Evolutionary conservation across 176 grass and related monocot genomes (phyloP), one percentile per base, ranked within the genome.

Genomic region (Oryza punctata): DNA sequence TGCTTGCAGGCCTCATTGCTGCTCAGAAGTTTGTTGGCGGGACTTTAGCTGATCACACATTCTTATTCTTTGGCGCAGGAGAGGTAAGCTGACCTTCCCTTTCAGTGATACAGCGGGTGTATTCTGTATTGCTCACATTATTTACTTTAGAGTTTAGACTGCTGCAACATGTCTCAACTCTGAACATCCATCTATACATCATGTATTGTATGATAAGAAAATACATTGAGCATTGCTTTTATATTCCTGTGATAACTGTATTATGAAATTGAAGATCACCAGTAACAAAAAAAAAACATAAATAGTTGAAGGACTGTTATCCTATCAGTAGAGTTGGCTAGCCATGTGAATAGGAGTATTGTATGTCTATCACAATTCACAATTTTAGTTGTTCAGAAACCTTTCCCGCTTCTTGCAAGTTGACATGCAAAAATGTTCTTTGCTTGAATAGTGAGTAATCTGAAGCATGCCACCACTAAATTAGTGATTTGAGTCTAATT

Each of bases 51-150:
- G 89, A 89, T 50, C 93, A 98, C 70, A 95, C 87, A 74, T 95
- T 95, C 78, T 76, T 98, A 72, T 98, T 98, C 85, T 89, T 98
- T 25, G 93, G 96, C n/a, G 96, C 93, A 6, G 96, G 96, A 80
- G 96, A 98, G 93, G 93, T 98, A 10, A 65, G 74, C 81, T 72
- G 7, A 77, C 63, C 2, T 82, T 49, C 23, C 19, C 26, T 65
- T 32, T 54, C 64, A 46, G 4, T 45, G 38, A 35, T 72, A 49
- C 37, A 0, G 23, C 29, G 15, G 37, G 33, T 1, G 2, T 10
- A 16, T 54, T 68, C 40, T 65, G 4, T 12, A 6, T 21, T 70
- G 5, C 40, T 84, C 41, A 26, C 6, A 30, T 24, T 85, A 30
- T 24, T 85, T 80, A 19, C 49, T 80, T 70, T 8, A 49, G 64